phyloP scores from a whole-genome alignment of 2,329 filamentous ascomycete genomes.

The Didymella segeticola region DNA sequence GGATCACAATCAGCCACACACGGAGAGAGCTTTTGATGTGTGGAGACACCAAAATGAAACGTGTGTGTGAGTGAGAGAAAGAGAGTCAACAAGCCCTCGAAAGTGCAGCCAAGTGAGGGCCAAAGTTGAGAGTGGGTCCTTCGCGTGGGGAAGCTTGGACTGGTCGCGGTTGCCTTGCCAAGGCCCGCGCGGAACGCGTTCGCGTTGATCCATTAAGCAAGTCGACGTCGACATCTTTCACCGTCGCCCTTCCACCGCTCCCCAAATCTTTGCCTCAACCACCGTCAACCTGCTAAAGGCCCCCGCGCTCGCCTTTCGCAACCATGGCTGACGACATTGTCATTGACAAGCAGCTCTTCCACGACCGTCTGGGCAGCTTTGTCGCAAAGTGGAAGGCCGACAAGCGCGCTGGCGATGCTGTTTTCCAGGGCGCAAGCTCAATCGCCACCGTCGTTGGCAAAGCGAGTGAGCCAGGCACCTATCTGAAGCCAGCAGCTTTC shows the following conservation, averaged over 20 bases:
- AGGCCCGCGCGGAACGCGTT: constrained; percentile 12
- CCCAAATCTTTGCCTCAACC: constrained; percentile 9
- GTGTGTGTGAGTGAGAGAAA: too few species aligned
- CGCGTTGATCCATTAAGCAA: constrained; percentile 14
- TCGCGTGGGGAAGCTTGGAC: constrained; percentile 11
- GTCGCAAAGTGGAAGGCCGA: constrained; percentile 95
- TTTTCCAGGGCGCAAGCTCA: constrained; percentile 86
- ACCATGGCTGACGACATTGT: constrained; percentile 76
- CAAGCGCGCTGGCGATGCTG: constrained; percentile 82
- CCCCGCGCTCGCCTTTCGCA: constrained; percentile 34
- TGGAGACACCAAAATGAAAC: too few species aligned
- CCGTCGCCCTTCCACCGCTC: constrained; percentile 23
- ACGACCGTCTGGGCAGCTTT: constrained; percentile 88
- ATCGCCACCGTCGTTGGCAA: constrained; percentile 94
- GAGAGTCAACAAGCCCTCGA: too few species aligned
- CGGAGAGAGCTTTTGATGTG: too few species aligned
- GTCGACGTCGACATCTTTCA: constrained; percentile 20
- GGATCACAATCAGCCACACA: neutral
- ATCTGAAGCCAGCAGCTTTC: constrained; percentile 95
- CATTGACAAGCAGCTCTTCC: constrained; percentile 93
- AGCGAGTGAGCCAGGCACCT: constrained; percentile 78
- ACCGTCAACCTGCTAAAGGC: constrained; percentile 30
- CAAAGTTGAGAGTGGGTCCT: constrained; percentile 3
- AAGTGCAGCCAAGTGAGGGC: neutral
- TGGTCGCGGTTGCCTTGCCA: constrained; percentile 1